Base-by-base conservation (phyloP, 108 stramenopile genomes). In the Nitzschia inconspicua region DNA sequence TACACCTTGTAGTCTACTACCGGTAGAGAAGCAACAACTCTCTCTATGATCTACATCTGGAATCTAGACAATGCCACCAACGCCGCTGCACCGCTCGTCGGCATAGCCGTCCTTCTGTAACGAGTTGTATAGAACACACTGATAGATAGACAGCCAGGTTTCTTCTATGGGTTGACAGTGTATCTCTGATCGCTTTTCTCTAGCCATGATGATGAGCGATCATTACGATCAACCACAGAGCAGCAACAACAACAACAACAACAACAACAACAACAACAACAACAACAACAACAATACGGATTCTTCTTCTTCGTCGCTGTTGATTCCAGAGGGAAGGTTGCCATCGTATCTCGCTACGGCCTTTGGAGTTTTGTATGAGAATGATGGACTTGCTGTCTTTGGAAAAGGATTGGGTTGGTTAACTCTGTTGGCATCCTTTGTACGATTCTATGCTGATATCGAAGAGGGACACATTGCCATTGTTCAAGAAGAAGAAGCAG, bases 381-480 rank as follows among this genome's bases (percentile, higher is more conserved):
- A 96, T 51, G 97, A 98, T 65, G 97, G 97, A 5, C 68, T 98
- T 23, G 63, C 88, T 6, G 93, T 96, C 2, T 49, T 96, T 71
- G 97, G 90, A 4, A 82, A 82, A 44, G 97, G 97, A 10, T 60
- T 98, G 60, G 96, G 96, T 22, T 79, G 78, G 78, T 60, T 88
- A 56, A 59, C 36, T 36, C 52, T 94, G 51, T 52, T 90, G 39
- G 84, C 84, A 7, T 57, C 83, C 30, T 89, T 93, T 63, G 76
- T 79, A 16, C 79, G 91, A 56, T 93, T 80, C 67, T 89, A 89
- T 59, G 86, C 74, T 24, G 91, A 93, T 37, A 43, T 62, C 19
- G 72, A 78, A 28, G 62, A 86, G 19, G 80, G 80, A 2, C 75
- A 85, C 34, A 26, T 68, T 42, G 54, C 84, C 27, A 47, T 73